Base-by-base conservation (phyloP, 1,139 yeast species). In the Yamadazyma oceani region DNA sequence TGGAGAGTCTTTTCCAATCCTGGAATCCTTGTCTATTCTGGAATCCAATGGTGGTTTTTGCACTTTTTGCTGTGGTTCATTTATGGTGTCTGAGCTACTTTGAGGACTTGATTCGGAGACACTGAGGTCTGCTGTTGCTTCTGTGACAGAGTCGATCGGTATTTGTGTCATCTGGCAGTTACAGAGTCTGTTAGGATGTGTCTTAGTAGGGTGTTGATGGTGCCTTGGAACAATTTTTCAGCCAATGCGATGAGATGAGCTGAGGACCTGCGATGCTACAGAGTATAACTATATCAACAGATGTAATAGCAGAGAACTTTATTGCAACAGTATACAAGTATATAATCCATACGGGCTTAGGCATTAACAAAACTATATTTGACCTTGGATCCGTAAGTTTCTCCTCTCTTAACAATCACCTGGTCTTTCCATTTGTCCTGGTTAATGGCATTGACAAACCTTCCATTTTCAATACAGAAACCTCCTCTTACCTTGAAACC, bases 1-100 rank as follows among this genome's bases (percentile, higher is more conserved):
- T 2, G 98, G 97, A 25, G 80, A 72, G 50, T 92, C 97, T 44
- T 92, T 85, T 2, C 96, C 94, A 16, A 84, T 70, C 42, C 92
- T 64, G 7, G 78, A 57, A 32, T 74, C 79, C 36, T n/a, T n/a
- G n/a, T n/a, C n/a, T n/a, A n/a, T n/a, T 42, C 92, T 64, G 7
- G 78, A 57, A 32, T 74, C 79, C 36, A 75, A 59, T 8, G 76
- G 51, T n/a, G 65, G 63, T 41, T 58, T 58, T 16, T 50, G 23
- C 7, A 38, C 38, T 17, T 26, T 35, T 3, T 5, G 16, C 2
- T 15, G 26, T 29, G 33, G 30, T 7, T 32, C 16, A 12, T 5
- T 13, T 15, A 11, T 5, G 12, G 17, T 13, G 17, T 26, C 29
- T 24, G 26, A 11, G 26, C n/a, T 6, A 24, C n/a, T 24, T 5